Base-by-base conservation (phyloP, 768 basidiomycete species). In the Brasilioporus rufonigricans region DNA sequence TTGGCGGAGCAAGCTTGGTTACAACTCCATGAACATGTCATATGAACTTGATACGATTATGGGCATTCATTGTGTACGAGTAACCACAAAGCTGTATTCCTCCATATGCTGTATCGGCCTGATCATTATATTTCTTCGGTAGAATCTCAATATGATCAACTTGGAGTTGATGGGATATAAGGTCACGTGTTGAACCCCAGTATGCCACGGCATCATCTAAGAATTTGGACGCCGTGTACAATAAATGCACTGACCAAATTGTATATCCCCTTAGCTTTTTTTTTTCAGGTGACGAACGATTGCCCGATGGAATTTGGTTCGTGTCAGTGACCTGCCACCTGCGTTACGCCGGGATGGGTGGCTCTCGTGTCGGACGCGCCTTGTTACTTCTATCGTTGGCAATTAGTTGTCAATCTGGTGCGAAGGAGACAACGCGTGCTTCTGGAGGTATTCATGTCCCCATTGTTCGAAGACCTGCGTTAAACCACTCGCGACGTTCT, bases 371-470 rank as follows among this genome's bases (percentile, higher is more conserved):
- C 19, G 44, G 52, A 51, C 41, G 50, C 40, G 46, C 32, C 52
- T 16, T 64, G 10, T 39, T 58, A 36, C 38, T 65, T 6, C 27
- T 35, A 41, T 50, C 36, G 10, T 31, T 60, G 44, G 21, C 48
- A 16, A 14, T 59, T 39, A 21, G 45, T 4, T 48, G 21, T 19
- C 50, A 21, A 10, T 57, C 61, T 8, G 24, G 29, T 26, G 47
- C 32, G 4, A 45, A 27, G 4, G 52, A 51, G 44, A 38, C n/a
- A 8, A 48, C n/a, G 35, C 58, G 26, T 10, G 59, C 58, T 18
- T n/a, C 48, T 31, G 59, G 58, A 57, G 55, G 70, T 2, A 40
- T 70, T 3, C 63, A 69, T 35, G 11, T 72, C 2, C 71, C 69
- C 44, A 56, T 70, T 44, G 27, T 50, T 35, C 60, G 55, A 51